These are phyloP conservation scores for Aristolochia californica DNA, from an alignment of 164 flowering plant genomes.

Conservation along the genomic window DNA sequence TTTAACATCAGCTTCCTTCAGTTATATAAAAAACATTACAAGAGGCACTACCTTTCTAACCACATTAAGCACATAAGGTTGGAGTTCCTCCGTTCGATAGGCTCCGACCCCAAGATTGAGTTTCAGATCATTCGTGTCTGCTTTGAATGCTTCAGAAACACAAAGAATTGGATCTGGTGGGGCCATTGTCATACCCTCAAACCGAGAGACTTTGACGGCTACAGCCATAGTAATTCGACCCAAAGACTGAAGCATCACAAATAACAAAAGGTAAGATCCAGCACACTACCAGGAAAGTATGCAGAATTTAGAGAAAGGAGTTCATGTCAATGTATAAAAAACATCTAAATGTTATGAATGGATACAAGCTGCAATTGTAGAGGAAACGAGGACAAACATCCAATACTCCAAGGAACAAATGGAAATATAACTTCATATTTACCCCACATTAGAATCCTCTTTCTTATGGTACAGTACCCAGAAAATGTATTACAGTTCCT, in stretches of 20 bases:
- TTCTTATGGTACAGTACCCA: too few species aligned
- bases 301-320: too few species aligned
- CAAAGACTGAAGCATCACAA: slow-evolving; percentile 31
- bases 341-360: too few species aligned
- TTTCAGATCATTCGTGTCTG: slow-evolving; percentile 58
- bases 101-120: slow-evolving; percentile 99
- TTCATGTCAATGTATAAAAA: too few species aligned
- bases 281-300: neutral
- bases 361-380: neutral
- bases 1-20: neutral
- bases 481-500: too few species aligned
- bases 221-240: slow-evolving; percentile 48
- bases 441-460: too few species aligned
- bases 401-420: too few species aligned
- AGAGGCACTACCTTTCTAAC: slow-evolving; percentile 59
- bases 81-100: slow-evolving; percentile 91
- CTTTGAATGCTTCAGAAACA: slow-evolving; percentile 93
- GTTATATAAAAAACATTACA: too few species aligned
- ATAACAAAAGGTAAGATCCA: slow-evolving; percentile 4
- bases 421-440: too few species aligned
- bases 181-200: slow-evolving; percentile 88
- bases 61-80: slow-evolving; percentile 89
- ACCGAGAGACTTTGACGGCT: slow-evolving; percentile 62
- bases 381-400: too few species aligned
- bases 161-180: slow-evolving; percentile 99